Evolutionary conservation across 345 rosid species (phyloP), one percentile per base, ranked within the genome.

Genomic region (Leavenworthia alabamica): DNA sequence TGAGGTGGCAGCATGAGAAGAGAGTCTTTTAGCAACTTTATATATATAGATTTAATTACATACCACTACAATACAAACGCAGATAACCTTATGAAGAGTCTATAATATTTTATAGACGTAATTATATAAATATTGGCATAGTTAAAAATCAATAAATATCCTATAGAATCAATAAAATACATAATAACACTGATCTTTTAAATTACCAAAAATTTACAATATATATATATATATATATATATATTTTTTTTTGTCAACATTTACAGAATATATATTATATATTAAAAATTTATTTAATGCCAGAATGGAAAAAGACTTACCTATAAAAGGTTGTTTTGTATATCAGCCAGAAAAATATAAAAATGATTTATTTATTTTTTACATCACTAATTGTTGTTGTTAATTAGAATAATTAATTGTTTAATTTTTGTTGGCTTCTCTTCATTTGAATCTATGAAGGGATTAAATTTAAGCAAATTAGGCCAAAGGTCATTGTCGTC

Each of bases 371-470:
- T 7, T 2, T n/a, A n/a, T 1, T n/a, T 33, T 13, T 37, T n/a
- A 67, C 45, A 15, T 40, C 29, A 67, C 24, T 37, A 24, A 68
- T 50, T 53, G 72, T 23, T 59, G 52, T 49, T 23, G 11, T 31
- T 40, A 42, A 48, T 50, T 42, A 23, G n/a, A 19, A 16, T 31
- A 15, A 41, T 41, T 15, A 16, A 49, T 8, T 8, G 23, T 23
- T 23, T 41, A n/a, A 43, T 8, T 49, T 36, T 20, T 60, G 47
- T 68, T 68, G 72, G 66, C 46, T 68, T 44, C 44, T 32, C 56
- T 52, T 64, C 56, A 58, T 72, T 56, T 72, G 57, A 66, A 64
- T 72, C 66, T 59, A 59, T 67, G 15, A 72, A 65, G 27, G 72
- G 63, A 36, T 66, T 57, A 53, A 72, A 16, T 52, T 72, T 65